phyloP scores from a whole-genome alignment of 768 basidiomycete species.

The Amanita polypyramis region DNA sequence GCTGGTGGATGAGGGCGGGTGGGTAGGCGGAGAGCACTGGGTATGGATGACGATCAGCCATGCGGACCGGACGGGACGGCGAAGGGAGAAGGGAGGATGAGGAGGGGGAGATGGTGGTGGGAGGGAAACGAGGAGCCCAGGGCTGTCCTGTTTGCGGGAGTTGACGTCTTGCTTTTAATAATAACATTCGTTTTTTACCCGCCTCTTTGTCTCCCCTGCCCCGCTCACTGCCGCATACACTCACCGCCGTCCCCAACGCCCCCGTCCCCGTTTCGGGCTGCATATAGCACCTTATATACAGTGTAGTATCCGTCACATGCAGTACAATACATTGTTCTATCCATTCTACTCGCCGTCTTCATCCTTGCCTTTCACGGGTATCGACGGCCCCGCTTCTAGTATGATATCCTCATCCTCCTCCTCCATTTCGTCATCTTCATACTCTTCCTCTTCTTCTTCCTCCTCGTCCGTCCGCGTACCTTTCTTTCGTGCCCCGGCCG shows the following conservation, averaged over 20 bases:
- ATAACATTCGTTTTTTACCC: neutral
- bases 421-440: constrained; percentile 26
- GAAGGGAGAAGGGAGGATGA: constrained; percentile 15
- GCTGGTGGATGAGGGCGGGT: constrained; percentile 17
- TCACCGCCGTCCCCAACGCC: neutral
- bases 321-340: neutral
- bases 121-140: constrained; percentile 42
- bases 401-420: constrained; percentile 63
- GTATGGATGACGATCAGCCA: constrained; percentile 57
- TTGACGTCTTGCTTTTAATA: constrained; percentile 20
- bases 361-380: constrained; percentile 15
- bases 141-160: constrained; percentile 35
- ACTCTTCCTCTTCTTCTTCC: constrained; percentile 26
- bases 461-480: constrained; percentile 20
- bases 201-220: neutral
- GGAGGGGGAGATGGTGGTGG: constrained; percentile 43
- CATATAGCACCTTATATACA: too few species aligned
- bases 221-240: neutral
- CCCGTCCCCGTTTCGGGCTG: too few species aligned
- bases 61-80: constrained; percentile 20
- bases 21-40: constrained; percentile 41
- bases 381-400: constrained; percentile 61
- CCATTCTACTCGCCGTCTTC: neutral
- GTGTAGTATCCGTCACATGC: neutral
- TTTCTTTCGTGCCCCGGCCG: constrained; percentile 27